Percentiles rank a stretch among this genome's conserved stretches.
phyloP scores from a whole-genome alignment of 2,329 filamentous ascomycete genomes.

The Ascochyta pisi region DNA sequence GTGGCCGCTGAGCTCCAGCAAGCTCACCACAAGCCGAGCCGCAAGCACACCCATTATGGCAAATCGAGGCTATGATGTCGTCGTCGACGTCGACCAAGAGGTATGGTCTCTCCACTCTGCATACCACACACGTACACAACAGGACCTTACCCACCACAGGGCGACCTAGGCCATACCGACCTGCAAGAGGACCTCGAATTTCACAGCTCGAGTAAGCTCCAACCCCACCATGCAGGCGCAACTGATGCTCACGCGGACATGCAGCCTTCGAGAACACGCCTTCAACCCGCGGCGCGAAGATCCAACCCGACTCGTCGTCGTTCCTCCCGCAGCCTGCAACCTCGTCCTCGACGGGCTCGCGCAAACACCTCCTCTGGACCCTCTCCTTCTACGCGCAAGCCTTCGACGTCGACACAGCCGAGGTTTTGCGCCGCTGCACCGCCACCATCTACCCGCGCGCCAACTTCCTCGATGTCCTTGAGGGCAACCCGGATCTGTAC shows the following conservation, averaged over 20 bases:
- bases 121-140: neutral
- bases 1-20: constrained; percentile 41
- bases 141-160: constrained; percentile 61
- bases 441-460: constrained; percentile 88
- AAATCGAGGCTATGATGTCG: constrained; percentile 92
- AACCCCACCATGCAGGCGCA: neutral
- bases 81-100: constrained; percentile 97
- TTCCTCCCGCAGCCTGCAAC: constrained; percentile 47
- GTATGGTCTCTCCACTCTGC: constrained; percentile 55
- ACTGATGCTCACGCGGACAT: neutral
- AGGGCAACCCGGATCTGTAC: constrained; percentile 96
- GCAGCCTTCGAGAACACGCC: constrained; percentile 71
- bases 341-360: constrained; percentile 33
- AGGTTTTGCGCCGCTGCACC: constrained; percentile 85
- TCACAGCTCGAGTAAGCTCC: constrained; percentile 76
- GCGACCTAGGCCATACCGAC: constrained; percentile 96
- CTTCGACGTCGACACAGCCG: constrained; percentile 96
- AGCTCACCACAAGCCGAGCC: constrained; percentile 26
- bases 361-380: constrained; percentile 90
- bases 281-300: constrained; percentile 57
- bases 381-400: constrained; percentile 95
- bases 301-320: constrained; percentile 52
- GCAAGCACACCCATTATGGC: constrained; percentile 62
- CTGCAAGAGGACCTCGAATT: constrained; percentile 99
- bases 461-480: constrained; percentile 96